These are phyloP conservation scores for Aspergillus proliferans DNA, from an alignment of 2,329 filamentous ascomycete genomes.

Conservation along the genomic window DNA sequence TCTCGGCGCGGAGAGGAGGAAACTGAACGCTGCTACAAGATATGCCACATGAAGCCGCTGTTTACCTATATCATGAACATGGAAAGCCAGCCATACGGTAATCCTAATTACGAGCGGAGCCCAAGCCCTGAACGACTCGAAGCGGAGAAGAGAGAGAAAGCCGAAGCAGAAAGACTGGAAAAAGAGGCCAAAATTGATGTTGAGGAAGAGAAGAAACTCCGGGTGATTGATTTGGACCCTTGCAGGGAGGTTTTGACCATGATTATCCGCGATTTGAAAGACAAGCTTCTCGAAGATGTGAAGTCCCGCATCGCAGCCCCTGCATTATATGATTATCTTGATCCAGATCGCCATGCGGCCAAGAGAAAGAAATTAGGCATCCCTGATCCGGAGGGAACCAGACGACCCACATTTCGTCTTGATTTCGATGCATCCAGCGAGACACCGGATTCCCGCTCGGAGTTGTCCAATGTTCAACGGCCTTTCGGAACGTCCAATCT, in stretches of 20 bases:
- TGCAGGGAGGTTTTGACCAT: slow-evolving; percentile 74
- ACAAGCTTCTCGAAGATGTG: slow-evolving; percentile 83
- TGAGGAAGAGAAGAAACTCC: slow-evolving; percentile 82
- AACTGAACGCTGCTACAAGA: slow-evolving; percentile 70
- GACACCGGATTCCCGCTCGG: slow-evolving; percentile 52
- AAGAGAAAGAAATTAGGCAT: slow-evolving; percentile 76
- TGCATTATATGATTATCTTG: slow-evolving; percentile 70
- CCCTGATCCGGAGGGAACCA: slow-evolving; percentile 58
- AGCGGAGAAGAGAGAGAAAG: slow-evolving; percentile 51
- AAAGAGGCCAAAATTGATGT: slow-evolving; percentile 74
- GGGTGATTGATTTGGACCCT: slow-evolving; percentile 86
- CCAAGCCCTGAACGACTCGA: slow-evolving; percentile 40
- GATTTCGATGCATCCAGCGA: slow-evolving; percentile 56
- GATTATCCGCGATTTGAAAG: slow-evolving; percentile 71
- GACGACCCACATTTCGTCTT: slow-evolving; percentile 51
- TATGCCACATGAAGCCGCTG: slow-evolving; percentile 72
- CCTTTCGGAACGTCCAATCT: slow-evolving; percentile 30
- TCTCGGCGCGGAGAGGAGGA: slow-evolving; percentile 70
- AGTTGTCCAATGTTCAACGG: slow-evolving; percentile 35
- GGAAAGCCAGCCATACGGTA: slow-evolving; percentile 68
- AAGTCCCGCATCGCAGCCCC: slow-evolving; percentile 80
- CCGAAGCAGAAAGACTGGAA: slow-evolving; percentile 60
- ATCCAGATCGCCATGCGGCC: slow-evolving; percentile 71
- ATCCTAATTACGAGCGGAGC: slow-evolving; percentile 54
- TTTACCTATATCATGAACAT: slow-evolving; percentile 93